Conservation (phyloP, 257 asterid species). For the Leonotis leonurus region DNA sequence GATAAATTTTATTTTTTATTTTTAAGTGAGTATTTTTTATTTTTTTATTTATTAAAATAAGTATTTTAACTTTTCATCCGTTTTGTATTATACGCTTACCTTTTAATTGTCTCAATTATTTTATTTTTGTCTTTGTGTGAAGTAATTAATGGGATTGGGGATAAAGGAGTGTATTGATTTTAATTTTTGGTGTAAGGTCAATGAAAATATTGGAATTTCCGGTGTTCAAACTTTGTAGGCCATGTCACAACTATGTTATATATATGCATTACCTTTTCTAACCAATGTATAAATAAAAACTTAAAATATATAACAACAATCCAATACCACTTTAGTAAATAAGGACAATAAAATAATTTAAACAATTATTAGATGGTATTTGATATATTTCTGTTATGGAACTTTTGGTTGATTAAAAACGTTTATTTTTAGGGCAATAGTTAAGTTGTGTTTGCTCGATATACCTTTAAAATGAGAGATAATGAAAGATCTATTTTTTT, state of each 20-base stretch:
- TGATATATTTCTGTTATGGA: too few species aligned
- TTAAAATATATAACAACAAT: background rate
- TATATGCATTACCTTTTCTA: background rate
- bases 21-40: too few species aligned
- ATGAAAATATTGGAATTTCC: background rate
- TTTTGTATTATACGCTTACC: background rate
- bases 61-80: too few species aligned
- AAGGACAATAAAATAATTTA: background rate
- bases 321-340: background rate
- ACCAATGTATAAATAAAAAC: background rate
- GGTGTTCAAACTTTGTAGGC: background rate
- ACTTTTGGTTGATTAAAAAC: too few species aligned
- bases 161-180: too few species aligned
- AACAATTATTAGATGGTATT: too few species aligned
- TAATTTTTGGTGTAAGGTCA: background rate
- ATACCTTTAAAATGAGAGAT: too few species aligned
- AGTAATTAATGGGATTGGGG: background rate
- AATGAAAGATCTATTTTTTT: too few species aligned
- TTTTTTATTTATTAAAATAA: too few species aligned
- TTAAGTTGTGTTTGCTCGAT: too few species aligned
- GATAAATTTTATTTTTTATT: too few species aligned
- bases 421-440: too few species aligned
- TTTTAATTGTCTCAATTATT: background rate
- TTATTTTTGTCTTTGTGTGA: background rate
- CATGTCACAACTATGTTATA: background rate